phyloP scores from a whole-genome alignment of 768 basidiomycete species.

The Xerocomellus chrysenteron region DNA sequence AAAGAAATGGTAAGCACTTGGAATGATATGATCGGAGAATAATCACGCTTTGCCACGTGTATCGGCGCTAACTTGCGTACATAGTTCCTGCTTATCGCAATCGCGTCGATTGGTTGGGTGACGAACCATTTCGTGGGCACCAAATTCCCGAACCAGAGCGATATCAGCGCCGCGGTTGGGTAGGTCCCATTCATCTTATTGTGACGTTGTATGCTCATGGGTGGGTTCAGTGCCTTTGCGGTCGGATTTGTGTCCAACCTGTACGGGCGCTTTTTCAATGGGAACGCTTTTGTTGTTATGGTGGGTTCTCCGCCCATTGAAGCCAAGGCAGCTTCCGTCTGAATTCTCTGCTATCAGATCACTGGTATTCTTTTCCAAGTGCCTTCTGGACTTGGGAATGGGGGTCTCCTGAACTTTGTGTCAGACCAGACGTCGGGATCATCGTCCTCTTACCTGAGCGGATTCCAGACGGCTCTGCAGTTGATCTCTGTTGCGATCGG shows the following conservation, averaged over 20 bases:
- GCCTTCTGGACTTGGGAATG: conserved; percentile 77
- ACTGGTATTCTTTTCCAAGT: conserved; percentile 85
- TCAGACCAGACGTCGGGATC: conserved; percentile 52
- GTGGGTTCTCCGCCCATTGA: conserved; percentile 36
- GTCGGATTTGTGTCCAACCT: conserved; percentile 79
- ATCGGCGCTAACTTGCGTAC: background rate
- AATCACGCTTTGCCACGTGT: background rate
- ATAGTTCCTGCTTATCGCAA: conserved; percentile 51
- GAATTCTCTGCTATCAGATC: conserved; percentile 36
- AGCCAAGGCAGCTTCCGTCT: background rate
- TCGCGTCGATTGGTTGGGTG: conserved; percentile 73
- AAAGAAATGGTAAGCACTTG: conserved; percentile 51
- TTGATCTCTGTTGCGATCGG: conserved; percentile 77
- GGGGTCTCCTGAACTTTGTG: conserved; percentile 74
- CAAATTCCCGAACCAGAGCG: conserved; percentile 64
- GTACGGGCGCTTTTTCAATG: conserved; percentile 70
- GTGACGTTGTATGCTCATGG: conserved; percentile 1
- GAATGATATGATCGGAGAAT: background rate
- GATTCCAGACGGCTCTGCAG: conserved; percentile 74
- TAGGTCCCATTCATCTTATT: conserved; percentile 24
- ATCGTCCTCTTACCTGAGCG: conserved; percentile 57
- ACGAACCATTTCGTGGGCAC: conserved; percentile 65
- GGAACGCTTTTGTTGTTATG: conserved; percentile 82
- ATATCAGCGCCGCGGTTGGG: conserved; percentile 79
- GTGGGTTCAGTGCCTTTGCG: conserved; percentile 57